Percentiles rank a stretch among this genome's conserved stretches.
These are phyloP conservation scores for Verticillium zaregamsianum DNA, from an alignment of 2,329 filamentous ascomycete genomes.

Conservation along the genomic window DNA sequence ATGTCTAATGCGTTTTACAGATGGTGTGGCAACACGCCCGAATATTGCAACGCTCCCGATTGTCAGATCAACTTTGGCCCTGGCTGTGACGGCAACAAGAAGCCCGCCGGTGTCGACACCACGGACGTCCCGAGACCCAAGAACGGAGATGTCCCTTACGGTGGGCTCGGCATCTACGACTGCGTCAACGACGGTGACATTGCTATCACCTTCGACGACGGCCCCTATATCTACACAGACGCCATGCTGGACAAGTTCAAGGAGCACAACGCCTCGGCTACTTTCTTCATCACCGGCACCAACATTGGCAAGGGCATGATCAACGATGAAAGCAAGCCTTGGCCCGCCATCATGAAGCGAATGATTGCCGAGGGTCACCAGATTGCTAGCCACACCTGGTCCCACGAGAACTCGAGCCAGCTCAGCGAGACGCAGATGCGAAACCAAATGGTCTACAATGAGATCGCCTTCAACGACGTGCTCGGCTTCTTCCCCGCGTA, in stretches of 20 bases:
- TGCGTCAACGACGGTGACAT: constrained; percentile 19
- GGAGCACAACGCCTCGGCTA: constrained; percentile 24
- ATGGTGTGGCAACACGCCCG: constrained; percentile 22
- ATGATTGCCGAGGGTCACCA: constrained; percentile 43
- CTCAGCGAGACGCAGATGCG: constrained; percentile 26
- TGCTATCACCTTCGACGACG: constrained; percentile 33
- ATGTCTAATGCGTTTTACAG: neutral
- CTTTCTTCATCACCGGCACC: constrained; percentile 29
- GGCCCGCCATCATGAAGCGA: constrained; percentile 27
- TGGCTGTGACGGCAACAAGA: constrained; percentile 24
- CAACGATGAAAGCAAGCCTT: constrained; percentile 18
- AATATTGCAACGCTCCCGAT: constrained; percentile 20
- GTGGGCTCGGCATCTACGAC: constrained; percentile 24
- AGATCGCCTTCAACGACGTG: constrained; percentile 38
- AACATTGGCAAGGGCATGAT: constrained; percentile 26
- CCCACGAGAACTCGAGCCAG: constrained; percentile 35
- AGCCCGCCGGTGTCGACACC: constrained; percentile 19
- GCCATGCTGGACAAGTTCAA: constrained; percentile 30
- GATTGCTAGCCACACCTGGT: constrained; percentile 43
- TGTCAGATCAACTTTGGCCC: constrained; percentile 24
- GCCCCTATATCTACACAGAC: constrained; percentile 27
- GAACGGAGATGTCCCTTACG: constrained; percentile 22
- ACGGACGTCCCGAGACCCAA: constrained; percentile 16
- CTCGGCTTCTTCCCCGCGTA: constrained; percentile 43
- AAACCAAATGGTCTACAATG: constrained; percentile 38